Base-by-base conservation (phyloP, 257 asterid genomes). In the Solanum tarapatanum region DNA sequence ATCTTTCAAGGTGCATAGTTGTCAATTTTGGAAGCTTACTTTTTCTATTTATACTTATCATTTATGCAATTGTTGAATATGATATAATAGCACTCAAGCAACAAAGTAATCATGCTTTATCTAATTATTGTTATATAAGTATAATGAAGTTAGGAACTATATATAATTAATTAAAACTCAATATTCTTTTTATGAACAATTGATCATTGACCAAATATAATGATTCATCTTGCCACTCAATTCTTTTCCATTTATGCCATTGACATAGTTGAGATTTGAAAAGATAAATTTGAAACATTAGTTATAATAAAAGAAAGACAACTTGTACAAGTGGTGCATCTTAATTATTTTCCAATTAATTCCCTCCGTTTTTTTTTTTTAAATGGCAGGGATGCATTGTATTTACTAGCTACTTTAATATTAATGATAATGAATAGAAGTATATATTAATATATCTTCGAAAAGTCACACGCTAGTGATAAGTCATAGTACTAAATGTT, bases 391-490 rank as follows among this genome's bases (percentile, higher is more conserved):
- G 58, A 77, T 55, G 70, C 60, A 79, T 30, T 60, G 58, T 28
- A 26, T 76, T 37, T 60, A 62, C 41, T 16, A 12, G 33, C 45
- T 79, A 30, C 48, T 24, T 60, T 87, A 58, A 62, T 26, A 24
- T 36, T 28, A 80, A 68, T 33, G 35, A 33, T 51, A 51, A 51
- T 51, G 23, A 62, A 12, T 32, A 72, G 79, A n/a, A 72, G 43
- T 68, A 41, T 41, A 41, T 41, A 73, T 83, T 88, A 48, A 66
- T 83, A 58, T 45, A 28, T 28, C 60, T 21, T 32, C 32, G 5
- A 80, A 62, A 86, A 86, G 86, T 86, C 88, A 83, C 45, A 75
- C 89, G 14, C 43, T 66, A 64, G 32, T 64, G 72, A 64, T 64
- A 64, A 64, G 30, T 64, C 32, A n/a, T n/a, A 64, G 32, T 64